Evolutionary conservation across 2,329 filamentous ascomycete species (phyloP).

Genomic region (Aspergillus sp.): DNA sequence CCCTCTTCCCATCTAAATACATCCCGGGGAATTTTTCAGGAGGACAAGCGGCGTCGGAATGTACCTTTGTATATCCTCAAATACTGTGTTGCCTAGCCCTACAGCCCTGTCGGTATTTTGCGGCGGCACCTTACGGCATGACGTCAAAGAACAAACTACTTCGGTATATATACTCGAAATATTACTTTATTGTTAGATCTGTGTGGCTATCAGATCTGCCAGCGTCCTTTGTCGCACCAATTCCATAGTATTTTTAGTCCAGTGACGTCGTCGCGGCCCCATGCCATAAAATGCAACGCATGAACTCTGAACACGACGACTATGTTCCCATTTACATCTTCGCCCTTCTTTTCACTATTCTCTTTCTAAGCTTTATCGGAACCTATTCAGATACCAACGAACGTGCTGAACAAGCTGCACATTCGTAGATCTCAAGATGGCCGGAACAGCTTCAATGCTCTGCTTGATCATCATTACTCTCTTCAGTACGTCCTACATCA

Average conservation of each 20-base stretch:
- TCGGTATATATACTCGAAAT: neutral
- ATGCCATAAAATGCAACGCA: constrained; percentile 23
- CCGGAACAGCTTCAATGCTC: constrained; percentile 38
- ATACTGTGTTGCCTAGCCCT: neutral
- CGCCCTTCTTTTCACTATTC: constrained; percentile 26
- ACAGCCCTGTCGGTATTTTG: neutral
- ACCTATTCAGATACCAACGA: constrained; percentile 15
- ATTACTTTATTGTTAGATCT: neutral
- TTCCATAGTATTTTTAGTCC: neutral
- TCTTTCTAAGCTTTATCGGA: constrained; percentile 27
- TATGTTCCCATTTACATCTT: constrained; percentile 28
- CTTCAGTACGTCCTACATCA: constrained; percentile 37
- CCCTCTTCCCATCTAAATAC: neutral
- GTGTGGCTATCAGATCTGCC: neutral
- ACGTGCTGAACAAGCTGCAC: neutral
- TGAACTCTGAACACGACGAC: constrained; percentile 26
- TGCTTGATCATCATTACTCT: constrained; percentile 49
- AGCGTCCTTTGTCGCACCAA: neutral
- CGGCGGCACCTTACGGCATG: constrained; percentile 11
- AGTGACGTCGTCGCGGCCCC: constrained; percentile 21
- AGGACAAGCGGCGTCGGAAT: neutral
- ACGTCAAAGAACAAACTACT: constrained; percentile 16
- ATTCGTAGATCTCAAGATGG: constrained; percentile 24
- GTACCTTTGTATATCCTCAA: neutral
- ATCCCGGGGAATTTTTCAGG: neutral